A percentile compares a stretch with the other conserved stretches of the same genome.
Evolutionary conservation across 495 filamentous ascomycete genomes (phyloP).

Genomic region (Zalerion maritima): DNA sequence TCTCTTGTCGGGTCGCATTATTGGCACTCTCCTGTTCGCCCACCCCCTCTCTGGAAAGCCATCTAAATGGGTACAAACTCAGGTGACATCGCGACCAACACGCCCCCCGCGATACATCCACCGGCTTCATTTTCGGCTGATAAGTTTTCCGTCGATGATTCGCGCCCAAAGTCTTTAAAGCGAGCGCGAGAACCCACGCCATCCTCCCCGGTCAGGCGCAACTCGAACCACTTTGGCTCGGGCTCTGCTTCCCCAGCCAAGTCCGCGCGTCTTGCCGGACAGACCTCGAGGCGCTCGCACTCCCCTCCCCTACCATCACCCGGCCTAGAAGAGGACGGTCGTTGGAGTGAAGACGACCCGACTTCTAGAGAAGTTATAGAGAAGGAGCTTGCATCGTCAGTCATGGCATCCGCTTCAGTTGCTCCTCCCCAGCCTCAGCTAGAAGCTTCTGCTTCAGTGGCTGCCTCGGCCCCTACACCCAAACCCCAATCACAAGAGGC

Average conservation of each 20-base stretch:
- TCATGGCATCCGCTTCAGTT: slow-evolving; percentile 12
- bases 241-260: slow-evolving; percentile 34
- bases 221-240: slow-evolving; percentile 18
- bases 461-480: slow-evolving; percentile 17
- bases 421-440: not conserved
- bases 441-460: slow-evolving; percentile 21
- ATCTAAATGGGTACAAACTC: slow-evolving; percentile 30
- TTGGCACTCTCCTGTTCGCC: slow-evolving; percentile 8
- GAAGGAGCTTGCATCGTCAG: slow-evolving; percentile 33
- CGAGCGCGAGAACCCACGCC: slow-evolving; percentile 32
- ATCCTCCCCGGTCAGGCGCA: slow-evolving; percentile 20
- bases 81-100: slow-evolving; percentile 28
- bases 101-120: slow-evolving; percentile 22
- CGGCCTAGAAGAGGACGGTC: slow-evolving; percentile 39
- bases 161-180: slow-evolving; percentile 30
- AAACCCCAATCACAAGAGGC: slow-evolving; percentile 23
- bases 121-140: slow-evolving; percentile 16
- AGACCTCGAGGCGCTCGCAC: slow-evolving; percentile 33
- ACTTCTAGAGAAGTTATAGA: slow-evolving; percentile 19
- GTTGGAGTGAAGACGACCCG: slow-evolving; percentile 35
- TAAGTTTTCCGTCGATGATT: slow-evolving; percentile 18
- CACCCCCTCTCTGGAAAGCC: slow-evolving; percentile 4
- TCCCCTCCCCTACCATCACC: slow-evolving; percentile 37
- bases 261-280: slow-evolving; percentile 29
- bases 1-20: slow-evolving; percentile 10